Conservation (phyloP, 371 early-diverging fungal species). For the Mucor mucedo region DNA sequence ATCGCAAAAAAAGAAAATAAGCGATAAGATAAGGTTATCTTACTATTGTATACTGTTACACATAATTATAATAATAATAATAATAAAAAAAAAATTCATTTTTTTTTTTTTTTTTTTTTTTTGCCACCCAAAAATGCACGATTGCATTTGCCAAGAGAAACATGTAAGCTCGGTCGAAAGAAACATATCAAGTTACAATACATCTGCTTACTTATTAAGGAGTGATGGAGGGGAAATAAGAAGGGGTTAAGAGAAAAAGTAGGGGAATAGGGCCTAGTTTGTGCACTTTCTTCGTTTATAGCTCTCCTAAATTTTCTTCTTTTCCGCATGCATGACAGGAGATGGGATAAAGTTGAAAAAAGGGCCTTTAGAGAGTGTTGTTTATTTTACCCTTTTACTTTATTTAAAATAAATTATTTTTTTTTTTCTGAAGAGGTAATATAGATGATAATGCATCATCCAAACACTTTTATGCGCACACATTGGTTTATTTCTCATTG, state of each 20-base stretch:
- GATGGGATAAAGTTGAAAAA: not conserved
- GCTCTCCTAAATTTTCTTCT: not conserved
- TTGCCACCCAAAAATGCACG: conserved; percentile 4
- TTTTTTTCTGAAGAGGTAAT: too few species aligned
- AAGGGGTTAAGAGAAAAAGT: not conserved
- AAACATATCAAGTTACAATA: not conserved
- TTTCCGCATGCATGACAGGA: not conserved
- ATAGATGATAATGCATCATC: too few species aligned
- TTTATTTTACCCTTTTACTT: too few species aligned
- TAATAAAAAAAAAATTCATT: not conserved
- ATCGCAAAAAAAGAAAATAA: not conserved
- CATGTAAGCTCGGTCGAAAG: not conserved
- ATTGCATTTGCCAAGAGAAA: conserved; percentile 5
- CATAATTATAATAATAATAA: not conserved
- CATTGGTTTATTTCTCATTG: too few species aligned
- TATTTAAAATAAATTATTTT: too few species aligned
- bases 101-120: not conserved
- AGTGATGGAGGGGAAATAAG: not conserved
- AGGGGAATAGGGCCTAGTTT: not conserved
- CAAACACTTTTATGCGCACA: too few species aligned
- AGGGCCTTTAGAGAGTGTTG: too few species aligned
- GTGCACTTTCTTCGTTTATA: conserved; percentile 3
- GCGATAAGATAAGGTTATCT: not conserved
- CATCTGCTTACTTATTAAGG: not conserved
- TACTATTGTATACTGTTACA: not conserved